phyloP scores from a whole-genome alignment of 495 filamentous ascomycete species.

The Filosporella fistucella region DNA sequence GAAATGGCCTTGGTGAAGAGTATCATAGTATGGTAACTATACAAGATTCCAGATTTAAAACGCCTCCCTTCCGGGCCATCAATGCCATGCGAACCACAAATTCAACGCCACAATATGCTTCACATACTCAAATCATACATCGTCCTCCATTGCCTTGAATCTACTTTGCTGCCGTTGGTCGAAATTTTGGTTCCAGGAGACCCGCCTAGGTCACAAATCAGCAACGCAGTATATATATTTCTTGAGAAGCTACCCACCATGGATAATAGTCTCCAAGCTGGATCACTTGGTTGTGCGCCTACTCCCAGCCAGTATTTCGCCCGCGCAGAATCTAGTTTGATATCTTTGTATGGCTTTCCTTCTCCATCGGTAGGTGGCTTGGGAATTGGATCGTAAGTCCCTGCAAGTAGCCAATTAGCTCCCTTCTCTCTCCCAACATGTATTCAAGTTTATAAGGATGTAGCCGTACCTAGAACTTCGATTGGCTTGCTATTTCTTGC shows the following conservation, averaged over 20 bases:
- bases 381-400: slow-evolving; percentile 91
- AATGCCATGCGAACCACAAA: no score
- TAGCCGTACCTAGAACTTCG: slow-evolving; percentile 68
- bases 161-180: no score
- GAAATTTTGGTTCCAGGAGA: slow-evolving; percentile 42
- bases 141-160: no score
- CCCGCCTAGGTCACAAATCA: slow-evolving; percentile 33
- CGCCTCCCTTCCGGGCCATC: no score
- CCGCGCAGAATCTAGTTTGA: slow-evolving; percentile 74
- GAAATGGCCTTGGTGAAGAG: no score
- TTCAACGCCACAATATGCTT: no score
- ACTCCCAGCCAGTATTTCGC: slow-evolving; percentile 97
- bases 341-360: slow-evolving; percentile 76
- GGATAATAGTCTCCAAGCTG: slow-evolving; percentile 77
- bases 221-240: no score
- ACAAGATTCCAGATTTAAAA: no score
- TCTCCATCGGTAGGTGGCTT: slow-evolving; percentile 61
- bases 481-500: slow-evolving; percentile 82
- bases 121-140: no score
- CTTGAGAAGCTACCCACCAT: no score
- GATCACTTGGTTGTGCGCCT: slow-evolving; percentile 88
- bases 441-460: background rate
- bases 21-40: no score
- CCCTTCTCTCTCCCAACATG: background rate
- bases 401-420: no score